phyloP scores from a whole-genome alignment of 2,329 filamentous ascomycete species.

The Claviceps sp. region DNA sequence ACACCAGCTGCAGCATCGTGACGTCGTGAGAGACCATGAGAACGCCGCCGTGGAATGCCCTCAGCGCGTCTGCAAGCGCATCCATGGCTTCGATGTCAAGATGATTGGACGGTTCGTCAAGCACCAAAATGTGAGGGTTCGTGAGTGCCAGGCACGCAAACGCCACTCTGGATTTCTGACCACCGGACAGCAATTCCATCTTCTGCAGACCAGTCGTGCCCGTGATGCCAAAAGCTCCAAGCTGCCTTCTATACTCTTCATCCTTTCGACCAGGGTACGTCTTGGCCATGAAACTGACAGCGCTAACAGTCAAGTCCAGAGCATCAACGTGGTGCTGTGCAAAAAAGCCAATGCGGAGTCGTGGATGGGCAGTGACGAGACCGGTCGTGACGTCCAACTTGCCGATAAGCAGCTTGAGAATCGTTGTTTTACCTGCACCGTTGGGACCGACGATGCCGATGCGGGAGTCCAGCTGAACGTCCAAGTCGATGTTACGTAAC shows the following conservation, averaged over 20 bases:
- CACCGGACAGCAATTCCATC: slow-evolving; percentile 86
- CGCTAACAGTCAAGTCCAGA: slow-evolving; percentile 74
- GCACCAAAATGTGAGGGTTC: slow-evolving; percentile 92
- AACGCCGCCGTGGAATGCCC: slow-evolving; percentile 83
- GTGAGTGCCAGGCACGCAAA: slow-evolving; percentile 91
- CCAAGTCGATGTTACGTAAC: slow-evolving; percentile 76
- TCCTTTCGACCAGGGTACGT: slow-evolving; percentile 82
- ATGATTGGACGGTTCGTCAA: slow-evolving; percentile 97
- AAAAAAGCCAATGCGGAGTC: slow-evolving; percentile 88
- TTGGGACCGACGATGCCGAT: slow-evolving; percentile 99
- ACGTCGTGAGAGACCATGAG: slow-evolving; percentile 99
- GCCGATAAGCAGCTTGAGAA: slow-evolving; percentile 93
- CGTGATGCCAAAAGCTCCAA: slow-evolving; percentile 81
- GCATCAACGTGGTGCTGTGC: slow-evolving; percentile 98
- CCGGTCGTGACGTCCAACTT: slow-evolving; percentile 65
- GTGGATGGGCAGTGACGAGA: slow-evolving; percentile 75
- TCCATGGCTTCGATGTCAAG: slow-evolving; percentile 99
- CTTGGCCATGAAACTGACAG: slow-evolving; percentile 93
- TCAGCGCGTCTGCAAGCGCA: slow-evolving; percentile 70
- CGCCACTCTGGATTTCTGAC: slow-evolving; percentile 95
- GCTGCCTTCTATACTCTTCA: slow-evolving; percentile 90
- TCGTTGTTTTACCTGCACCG: slow-evolving; percentile 95
- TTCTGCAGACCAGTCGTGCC: slow-evolving; percentile 95
- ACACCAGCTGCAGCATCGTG: slow-evolving; percentile 95
- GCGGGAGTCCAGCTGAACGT: slow-evolving; percentile 93